Conservation (phyloP, 768 basidiomycete species). For the Austroboletus eburneus region DNA sequence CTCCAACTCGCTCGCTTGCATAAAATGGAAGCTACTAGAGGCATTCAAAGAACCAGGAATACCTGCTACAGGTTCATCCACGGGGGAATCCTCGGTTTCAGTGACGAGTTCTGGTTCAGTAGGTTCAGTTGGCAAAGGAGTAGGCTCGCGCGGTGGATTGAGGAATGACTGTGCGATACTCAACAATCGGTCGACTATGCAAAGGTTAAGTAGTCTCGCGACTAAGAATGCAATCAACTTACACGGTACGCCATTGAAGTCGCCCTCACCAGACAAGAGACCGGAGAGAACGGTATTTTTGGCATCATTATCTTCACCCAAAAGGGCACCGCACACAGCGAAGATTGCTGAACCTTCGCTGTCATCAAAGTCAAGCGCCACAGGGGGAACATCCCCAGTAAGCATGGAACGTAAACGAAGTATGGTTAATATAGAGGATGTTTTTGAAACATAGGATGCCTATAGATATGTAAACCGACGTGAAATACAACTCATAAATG, state of each 20-base stretch:
- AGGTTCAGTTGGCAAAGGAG: slow-evolving; percentile 34
- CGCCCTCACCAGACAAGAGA: slow-evolving; percentile 55
- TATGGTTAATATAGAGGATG: slow-evolving; percentile 52
- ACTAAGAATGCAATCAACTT: slow-evolving; percentile 19
- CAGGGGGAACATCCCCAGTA: slow-evolving; percentile 40
- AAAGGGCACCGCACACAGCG: slow-evolving; percentile 48
- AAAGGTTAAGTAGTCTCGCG: slow-evolving; percentile 5
- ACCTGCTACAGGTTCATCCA: slow-evolving; percentile 35
- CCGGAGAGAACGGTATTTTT: slow-evolving; percentile 52
- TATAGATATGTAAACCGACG: slow-evolving; percentile 23
- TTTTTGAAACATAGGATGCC: slow-evolving; percentile 41
- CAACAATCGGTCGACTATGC: slow-evolving; percentile 56
- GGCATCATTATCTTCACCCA: slow-evolving; percentile 49
- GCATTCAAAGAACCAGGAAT: slow-evolving; percentile 36
- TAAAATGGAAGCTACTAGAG: slow-evolving; percentile 69
- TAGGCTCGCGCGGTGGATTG: slow-evolving; percentile 39
- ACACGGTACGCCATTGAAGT: slow-evolving; percentile 64
- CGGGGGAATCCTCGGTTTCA: slow-evolving; percentile 29
- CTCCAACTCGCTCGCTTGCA: slow-evolving; percentile 79
- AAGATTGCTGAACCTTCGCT: slow-evolving; percentile 54
- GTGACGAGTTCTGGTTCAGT: slow-evolving; percentile 24
- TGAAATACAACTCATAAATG: not conserved
- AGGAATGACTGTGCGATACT: slow-evolving; percentile 54
- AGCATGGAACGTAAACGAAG: slow-evolving; percentile 55
- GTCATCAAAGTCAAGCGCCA: slow-evolving; percentile 42